Evolutionary conservation across 805 yeast species (phyloP).

Genomic region (Debaryomyces castellii): DNA sequence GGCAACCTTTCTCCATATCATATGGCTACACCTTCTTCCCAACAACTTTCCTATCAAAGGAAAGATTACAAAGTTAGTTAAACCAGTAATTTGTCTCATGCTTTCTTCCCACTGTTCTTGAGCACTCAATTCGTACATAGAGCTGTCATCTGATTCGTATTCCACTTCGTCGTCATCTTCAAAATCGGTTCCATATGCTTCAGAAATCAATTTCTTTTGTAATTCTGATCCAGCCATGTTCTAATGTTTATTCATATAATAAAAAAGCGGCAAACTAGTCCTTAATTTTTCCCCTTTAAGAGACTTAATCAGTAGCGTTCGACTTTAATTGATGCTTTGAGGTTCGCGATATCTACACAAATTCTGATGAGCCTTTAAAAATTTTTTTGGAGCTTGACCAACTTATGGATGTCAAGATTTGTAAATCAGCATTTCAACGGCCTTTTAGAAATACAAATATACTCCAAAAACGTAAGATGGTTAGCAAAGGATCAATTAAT

Average conservation of each 20-base stretch:
- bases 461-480: not conserved
- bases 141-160: constrained; percentile 15
- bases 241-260: no score
- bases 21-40: constrained; percentile 59
- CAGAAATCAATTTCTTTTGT: not conserved
- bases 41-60: constrained; percentile 67
- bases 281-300: no score
- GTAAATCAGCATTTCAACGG: not conserved
- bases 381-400: not conserved
- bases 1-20: constrained; percentile 36
- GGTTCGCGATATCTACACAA: not conserved
- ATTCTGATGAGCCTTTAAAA: constrained; percentile 2
- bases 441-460: constrained; percentile 2
- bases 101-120: constrained; percentile 78
- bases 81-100: constrained; percentile 54
- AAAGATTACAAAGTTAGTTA: constrained; percentile 57
- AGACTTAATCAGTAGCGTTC: no score
- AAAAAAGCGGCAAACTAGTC: no score
- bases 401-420: constrained; percentile 2
- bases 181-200: constrained; percentile 5
- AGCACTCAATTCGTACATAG: constrained; percentile 40
- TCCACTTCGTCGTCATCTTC: constrained; percentile 11
- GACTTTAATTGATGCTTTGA: not conserved
- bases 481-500: constrained; percentile 11
- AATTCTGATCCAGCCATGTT: constrained; percentile 4